Base-by-base conservation (phyloP, 208 protist species). In the Naegleria gruberi region DNA sequence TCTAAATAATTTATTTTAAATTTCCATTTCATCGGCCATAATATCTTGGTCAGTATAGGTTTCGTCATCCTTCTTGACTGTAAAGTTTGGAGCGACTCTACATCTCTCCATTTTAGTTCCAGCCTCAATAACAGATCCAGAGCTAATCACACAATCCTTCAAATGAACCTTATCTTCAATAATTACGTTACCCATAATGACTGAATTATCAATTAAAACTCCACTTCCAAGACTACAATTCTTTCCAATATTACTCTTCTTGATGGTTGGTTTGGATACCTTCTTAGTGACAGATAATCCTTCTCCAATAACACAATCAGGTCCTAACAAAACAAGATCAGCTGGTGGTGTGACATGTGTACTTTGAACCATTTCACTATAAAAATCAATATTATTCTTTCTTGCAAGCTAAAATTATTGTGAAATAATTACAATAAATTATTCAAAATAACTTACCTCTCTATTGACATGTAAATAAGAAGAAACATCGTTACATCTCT, bases 151-250 rank as follows among this genome's bases (percentile, higher is more conserved):
- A 30, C 26, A 37, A n/a, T 77, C 34, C 8, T 55, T 55, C 8
- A 55, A 55, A 55, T 55, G 5, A 55, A 77, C 65, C 89, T 91
- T 90, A 55, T 94, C 94, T 51, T 86, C 89, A 86, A 96, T 92
- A 17, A 82, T 93, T 17, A 96, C 94, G 46, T 95, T 84, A 77
- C 94, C 92, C 94, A 96, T 96, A 43, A 96, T 89, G 0, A 96
- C 87, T 19, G 91, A 94, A 82, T 95, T 95, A 42, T 90, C 87
- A 55, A 96, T 92, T 82, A 91, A 92, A n/a, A 94, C 92, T 42
- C 65, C 46, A 26, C 41, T 23, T 77, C 93, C 94, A 74, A 96
- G 92, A 15, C 89, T 91, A 92, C 93, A 94, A 90, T 95, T 86
- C 46, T 91, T 86, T 37, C 94, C 94, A 41, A 96, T 91, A 41